These are phyloP conservation scores for Aspergillus kassunensis DNA, from an alignment of 495 filamentous ascomycete genomes.

Conservation along the genomic window DNA sequence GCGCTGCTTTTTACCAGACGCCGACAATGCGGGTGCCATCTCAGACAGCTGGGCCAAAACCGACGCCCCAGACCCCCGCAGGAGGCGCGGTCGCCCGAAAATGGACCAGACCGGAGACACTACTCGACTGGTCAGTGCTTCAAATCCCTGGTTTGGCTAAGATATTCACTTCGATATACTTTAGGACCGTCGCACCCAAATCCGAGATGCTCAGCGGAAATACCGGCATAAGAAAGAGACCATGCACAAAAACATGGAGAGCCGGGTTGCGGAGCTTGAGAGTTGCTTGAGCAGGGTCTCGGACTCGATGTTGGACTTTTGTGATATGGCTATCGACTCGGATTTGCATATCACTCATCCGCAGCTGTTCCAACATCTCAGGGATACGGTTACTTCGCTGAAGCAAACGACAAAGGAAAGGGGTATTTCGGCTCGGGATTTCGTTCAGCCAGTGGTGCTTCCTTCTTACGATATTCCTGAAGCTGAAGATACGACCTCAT, in stretches of 20 bases:
- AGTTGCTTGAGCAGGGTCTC: conserved; percentile 67
- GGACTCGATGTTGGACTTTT: conserved; percentile 61
- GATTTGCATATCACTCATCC: conserved; percentile 36
- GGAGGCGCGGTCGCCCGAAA: conserved; percentile 9
- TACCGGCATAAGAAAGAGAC: conserved; percentile 83
- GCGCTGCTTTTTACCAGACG: background rate
- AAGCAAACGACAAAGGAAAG: too few relatives aligned
- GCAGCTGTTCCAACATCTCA: conserved; percentile 30
- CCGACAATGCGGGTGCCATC: background rate
- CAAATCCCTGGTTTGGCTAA: background rate
- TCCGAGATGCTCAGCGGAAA: conserved; percentile 79
- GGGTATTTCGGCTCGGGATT: too few relatives aligned
- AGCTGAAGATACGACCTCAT: too few relatives aligned
- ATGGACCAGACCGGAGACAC: background rate
- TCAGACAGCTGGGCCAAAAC: background rate
- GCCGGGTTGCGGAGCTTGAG: conserved; percentile 63
- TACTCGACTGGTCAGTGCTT: background rate
- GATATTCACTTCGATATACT: background rate
- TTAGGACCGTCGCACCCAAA: conserved; percentile 68
- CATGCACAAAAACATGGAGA: conserved; percentile 67
- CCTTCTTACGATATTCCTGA: too few relatives aligned
- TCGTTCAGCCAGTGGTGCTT: too few relatives aligned
- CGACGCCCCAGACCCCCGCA: background rate
- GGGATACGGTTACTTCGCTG: background rate
- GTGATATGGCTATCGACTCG: conserved; percentile 50